phyloP scores from a whole-genome alignment of 192 early-diverging fungal genomes.

The Endogone sp. region DNA sequence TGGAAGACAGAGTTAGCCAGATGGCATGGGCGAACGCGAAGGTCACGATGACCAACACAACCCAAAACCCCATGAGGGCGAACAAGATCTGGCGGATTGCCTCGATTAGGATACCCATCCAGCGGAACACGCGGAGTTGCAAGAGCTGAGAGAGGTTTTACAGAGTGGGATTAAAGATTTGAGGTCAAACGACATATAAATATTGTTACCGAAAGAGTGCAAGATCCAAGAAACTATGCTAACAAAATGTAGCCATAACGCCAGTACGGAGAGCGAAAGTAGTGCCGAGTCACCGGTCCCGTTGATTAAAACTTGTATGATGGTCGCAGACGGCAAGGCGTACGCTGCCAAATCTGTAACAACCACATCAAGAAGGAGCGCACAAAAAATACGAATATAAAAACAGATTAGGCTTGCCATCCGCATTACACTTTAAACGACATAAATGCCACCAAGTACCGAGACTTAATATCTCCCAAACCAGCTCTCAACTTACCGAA shows the following conservation, averaged over 20 bases:
- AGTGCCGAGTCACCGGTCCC: constrained; percentile 1
- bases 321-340: background rate
- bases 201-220: too few relatives aligned
- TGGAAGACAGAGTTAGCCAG: background rate
- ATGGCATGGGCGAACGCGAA: background rate
- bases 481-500: too few relatives aligned
- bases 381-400: too few relatives aligned
- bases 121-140: background rate
- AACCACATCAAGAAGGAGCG: too few relatives aligned
- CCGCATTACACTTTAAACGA: too few relatives aligned
- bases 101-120: constrained; percentile 1
- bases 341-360: constrained; percentile 3
- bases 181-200: too few relatives aligned
- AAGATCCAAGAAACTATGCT: too few relatives aligned
- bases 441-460: too few relatives aligned
- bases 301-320: background rate
- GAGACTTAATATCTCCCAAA: too few relatives aligned
- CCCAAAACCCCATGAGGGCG: background rate
- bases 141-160: background rate
- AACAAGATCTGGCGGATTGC: background rate
- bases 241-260: background rate
- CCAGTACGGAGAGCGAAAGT: background rate
- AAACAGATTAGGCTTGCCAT: too few relatives aligned
- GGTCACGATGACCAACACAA: background rate
- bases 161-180: too few relatives aligned